Evolutionary conservation across 208 protist species (phyloP).

Genomic region (Trypanosoma melophagium): DNA sequence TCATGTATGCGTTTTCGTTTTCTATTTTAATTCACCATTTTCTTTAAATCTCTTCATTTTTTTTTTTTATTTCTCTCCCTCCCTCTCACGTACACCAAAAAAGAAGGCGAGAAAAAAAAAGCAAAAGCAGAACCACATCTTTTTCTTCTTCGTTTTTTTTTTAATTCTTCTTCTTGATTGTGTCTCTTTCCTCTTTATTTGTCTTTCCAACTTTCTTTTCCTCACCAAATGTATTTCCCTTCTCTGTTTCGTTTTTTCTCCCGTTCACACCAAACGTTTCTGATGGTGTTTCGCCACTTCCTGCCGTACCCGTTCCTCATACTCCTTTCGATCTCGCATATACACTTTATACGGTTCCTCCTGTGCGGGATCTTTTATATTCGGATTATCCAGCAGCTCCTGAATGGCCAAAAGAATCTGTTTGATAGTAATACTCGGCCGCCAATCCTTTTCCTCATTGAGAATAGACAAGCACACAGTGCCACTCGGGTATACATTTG

Average conservation of each 20-base stretch:
- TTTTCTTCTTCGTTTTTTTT: slow-evolving; percentile 6
- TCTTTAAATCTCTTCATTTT: neutral
- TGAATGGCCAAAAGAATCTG: slow-evolving; percentile 99
- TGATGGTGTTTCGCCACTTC: slow-evolving; percentile 78
- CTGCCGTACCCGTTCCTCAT: slow-evolving; percentile 83
- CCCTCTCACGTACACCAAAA: too few relatives aligned
- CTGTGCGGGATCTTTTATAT: slow-evolving; percentile 98
- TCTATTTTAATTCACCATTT: too few relatives aligned
- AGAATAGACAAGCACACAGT: slow-evolving; percentile 99
- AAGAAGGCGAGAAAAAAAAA: too few relatives aligned
- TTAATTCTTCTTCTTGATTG: neutral
- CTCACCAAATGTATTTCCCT: neutral
- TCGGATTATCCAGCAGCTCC: slow-evolving; percentile 97
- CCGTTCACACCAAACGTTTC: slow-evolving; percentile 6
- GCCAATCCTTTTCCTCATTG: slow-evolving; percentile 99
- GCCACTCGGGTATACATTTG: slow-evolving; percentile 98
- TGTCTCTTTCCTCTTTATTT: slow-evolving; percentile 10
- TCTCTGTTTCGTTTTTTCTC: too few relatives aligned
- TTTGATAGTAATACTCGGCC: slow-evolving; percentile 97
- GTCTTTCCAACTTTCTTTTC: neutral
- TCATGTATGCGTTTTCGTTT: too few relatives aligned
- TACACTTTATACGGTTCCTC: slow-evolving; percentile 94
- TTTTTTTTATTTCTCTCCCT: too few relatives aligned
- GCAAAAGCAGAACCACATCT: too few relatives aligned
- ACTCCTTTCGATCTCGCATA: slow-evolving; percentile 76